Evolutionary conservation across 352 stramenopile genomes (phyloP).

Genomic region (Pythium diclinum): DNA sequence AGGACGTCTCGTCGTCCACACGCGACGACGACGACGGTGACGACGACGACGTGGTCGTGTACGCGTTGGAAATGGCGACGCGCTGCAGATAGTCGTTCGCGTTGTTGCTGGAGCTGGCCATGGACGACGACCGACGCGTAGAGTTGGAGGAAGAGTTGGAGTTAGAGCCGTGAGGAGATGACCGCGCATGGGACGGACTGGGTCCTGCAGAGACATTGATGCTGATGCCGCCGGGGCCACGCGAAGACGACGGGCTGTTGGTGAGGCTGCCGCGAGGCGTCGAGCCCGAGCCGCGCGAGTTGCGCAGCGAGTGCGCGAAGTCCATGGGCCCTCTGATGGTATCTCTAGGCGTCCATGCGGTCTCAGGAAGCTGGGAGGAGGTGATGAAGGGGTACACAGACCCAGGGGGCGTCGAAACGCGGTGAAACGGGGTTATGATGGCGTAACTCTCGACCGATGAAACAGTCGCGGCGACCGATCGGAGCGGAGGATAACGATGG

Average conservation of each 20-base stretch:
- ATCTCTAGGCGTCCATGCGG: constrained; percentile 1
- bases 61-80: constrained; percentile 62
- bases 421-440: neutral
- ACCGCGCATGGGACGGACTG: constrained; percentile 30
- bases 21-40: constrained; percentile 28
- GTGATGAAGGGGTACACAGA: neutral
- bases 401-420: neutral
- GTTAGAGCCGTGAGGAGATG: constrained; percentile 21
- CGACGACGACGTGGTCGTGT: constrained; percentile 17
- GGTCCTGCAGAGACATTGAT: constrained; percentile 39
- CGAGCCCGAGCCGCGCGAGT: constrained; percentile 25
- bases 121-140: constrained; percentile 9
- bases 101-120: constrained; percentile 7
- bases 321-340: constrained; percentile 16
- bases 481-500: no score
- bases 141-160: constrained; percentile 10
- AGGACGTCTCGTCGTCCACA: constrained; percentile 60
- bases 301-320: constrained; percentile 37
- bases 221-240: constrained; percentile 35
- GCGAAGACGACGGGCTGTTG: constrained; percentile 18
- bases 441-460: constrained; percentile 2
- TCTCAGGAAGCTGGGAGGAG: neutral
- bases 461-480: constrained; percentile 4
- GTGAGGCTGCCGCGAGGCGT: constrained; percentile 24
- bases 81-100: constrained; percentile 46